A percentile compares a stretch with the other conserved stretches of the same genome.
Evolutionary conservation across 495 filamentous ascomycete genomes (phyloP).

Genomic region (Cudoniella acicularis): DNA sequence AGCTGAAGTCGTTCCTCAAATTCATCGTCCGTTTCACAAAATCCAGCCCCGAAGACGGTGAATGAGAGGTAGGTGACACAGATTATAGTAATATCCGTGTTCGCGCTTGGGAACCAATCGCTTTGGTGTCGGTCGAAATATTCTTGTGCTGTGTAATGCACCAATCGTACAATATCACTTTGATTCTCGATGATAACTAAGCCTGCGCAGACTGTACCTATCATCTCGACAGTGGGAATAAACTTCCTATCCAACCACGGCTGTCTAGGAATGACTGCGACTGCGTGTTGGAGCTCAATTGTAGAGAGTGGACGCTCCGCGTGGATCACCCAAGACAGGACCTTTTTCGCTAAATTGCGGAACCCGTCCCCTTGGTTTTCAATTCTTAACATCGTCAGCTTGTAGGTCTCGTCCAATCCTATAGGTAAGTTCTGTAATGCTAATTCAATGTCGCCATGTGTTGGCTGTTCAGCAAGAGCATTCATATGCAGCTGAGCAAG

Average conservation of each 20-base stretch:
- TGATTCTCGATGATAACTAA: constrained; percentile 48
- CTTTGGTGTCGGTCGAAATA: constrained; percentile 41
- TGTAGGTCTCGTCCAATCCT: too few species aligned
- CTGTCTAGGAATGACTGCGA: constrained; percentile 18
- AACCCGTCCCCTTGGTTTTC: constrained; percentile 8
- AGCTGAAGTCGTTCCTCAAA: too few species aligned
- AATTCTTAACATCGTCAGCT: too few species aligned
- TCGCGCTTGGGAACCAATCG: constrained; percentile 34
- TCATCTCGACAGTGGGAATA: constrained; percentile 29
- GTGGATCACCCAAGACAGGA: constrained; percentile 19
- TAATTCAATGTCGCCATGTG: too few species aligned
- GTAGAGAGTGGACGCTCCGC: constrained; percentile 19
- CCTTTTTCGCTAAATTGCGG: background rate
- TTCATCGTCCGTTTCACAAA: too few species aligned
- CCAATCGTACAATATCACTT: constrained; percentile 45
- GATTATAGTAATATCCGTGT: constrained; percentile 30
- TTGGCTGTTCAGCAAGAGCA: too few species aligned
- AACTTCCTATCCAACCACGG: constrained; percentile 29
- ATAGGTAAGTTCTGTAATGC: too few species aligned
- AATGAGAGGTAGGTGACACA: constrained; percentile 37
- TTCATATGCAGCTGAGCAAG: too few species aligned
- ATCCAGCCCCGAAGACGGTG: background rate
- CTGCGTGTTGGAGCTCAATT: constrained; percentile 15
- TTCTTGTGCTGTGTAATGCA: constrained; percentile 54
- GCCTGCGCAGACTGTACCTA: constrained; percentile 44